Evolutionary conservation across 2,329 filamentous ascomycete species (phyloP), one percentile per base, ranked within the genome.

Genomic region (Penicillium sp.): DNA sequence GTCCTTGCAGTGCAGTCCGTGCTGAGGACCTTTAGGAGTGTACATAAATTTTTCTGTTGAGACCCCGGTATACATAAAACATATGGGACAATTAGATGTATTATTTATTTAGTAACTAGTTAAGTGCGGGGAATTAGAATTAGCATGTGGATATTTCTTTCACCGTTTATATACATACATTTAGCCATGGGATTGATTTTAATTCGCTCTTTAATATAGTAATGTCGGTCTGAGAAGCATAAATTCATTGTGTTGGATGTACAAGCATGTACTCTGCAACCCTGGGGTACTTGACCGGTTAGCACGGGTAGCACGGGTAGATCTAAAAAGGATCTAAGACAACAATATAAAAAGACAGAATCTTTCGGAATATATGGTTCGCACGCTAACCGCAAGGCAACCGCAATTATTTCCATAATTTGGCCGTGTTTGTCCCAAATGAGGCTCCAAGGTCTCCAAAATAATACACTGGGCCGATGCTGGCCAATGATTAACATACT

Each of bases 371-470:
- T 33, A 23, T 53, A 10, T 53, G 48, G 54, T 45, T 41, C 25
- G 48, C 48, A 45, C 15, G 21, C 25, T 56, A 56, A n/a, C 10
- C 23, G 19, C 33, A 39, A 56, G 54, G 54, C 54, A 56, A 56
- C 39, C 6, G n/a, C n/a, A 47, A 27, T 35, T 19, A 6, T 12
- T 12, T 15, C 15, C 10, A 29, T 19, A 45, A 29, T 5, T 38
- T 29, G 33, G 27, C 33, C 23, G 10, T 33, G 15, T 56, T 52
- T 4, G 12, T 35, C 15, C 15, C n/a, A 12, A 31, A 13, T 56
- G 54, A 56, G 54, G 48, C 54, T 56, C 48, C 10, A 13, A 1
- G 9, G 6, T 21, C 54, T 31, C 12, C 48, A 17, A 45, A 36
- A 52, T 23, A 53, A 41, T 9, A 45, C 25, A 39, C 38, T 47